A percentile compares a stretch with the other conserved stretches of the same genome.
Evolutionary conservation across 2,329 filamentous ascomycete species (phyloP).

Genomic region (Phoma sp.): DNA sequence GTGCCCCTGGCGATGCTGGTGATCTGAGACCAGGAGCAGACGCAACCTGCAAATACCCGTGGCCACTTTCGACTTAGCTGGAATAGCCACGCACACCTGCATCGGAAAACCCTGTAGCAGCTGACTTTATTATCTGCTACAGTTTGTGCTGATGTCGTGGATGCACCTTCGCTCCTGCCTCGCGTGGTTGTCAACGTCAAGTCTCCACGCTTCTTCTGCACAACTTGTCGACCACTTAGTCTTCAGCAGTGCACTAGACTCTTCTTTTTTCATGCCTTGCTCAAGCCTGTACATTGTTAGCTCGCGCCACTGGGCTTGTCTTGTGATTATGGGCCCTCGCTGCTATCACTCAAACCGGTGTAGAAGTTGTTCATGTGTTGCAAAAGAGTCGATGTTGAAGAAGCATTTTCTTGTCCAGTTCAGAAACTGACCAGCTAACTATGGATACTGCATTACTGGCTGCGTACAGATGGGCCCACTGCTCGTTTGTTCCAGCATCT

Average conservation of each 20-base stretch:
- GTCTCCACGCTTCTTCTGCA: no score
- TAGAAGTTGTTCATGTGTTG: no score
- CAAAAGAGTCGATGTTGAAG: no score
- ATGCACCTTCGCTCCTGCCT: slow-evolving; percentile 6
- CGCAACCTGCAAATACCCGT: slow-evolving; percentile 4
- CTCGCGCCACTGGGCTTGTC: no score
- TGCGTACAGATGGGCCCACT: not conserved
- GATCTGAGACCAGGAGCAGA: slow-evolving; percentile 8
- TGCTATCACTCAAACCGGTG: no score
- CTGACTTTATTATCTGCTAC: not conserved
- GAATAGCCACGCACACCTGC: not conserved
- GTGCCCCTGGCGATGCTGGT: slow-evolving; percentile 10
- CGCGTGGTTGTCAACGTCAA: not conserved
- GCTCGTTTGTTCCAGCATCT: not conserved
- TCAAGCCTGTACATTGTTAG: no score
- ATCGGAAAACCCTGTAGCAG: not conserved
- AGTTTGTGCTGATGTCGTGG: not conserved
- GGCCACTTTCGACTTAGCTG: not conserved
- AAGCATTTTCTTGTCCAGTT: not conserved
- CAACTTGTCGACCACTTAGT: no score
- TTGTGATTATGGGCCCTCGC: no score
- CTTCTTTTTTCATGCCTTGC: no score
- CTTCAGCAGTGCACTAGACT: no score
- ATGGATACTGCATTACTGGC: not conserved
- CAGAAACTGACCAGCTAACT: no score